Percentiles rank a stretch among this genome's conserved stretches.
phyloP scores from a whole-genome alignment of 1,284 basidiomycete genomes.

The Cerrena zonata region DNA sequence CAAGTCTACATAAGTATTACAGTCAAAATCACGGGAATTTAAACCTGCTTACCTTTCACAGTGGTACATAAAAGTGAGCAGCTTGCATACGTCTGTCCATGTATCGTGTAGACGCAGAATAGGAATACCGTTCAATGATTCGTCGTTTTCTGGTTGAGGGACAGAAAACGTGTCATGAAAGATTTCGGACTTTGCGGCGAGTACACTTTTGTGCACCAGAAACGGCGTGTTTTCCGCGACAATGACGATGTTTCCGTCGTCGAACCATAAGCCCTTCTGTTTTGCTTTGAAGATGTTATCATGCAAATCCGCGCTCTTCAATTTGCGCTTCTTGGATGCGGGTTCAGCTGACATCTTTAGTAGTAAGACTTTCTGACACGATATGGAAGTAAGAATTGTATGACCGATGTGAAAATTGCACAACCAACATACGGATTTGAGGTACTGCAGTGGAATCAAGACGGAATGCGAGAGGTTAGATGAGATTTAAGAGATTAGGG shows the following conservation, averaged over 20 bases:
- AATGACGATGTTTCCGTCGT: slow-evolving; percentile 7
- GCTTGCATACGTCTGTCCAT: background rate
- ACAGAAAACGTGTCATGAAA: slow-evolving; percentile 11
- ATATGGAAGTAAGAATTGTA: too few species aligned
- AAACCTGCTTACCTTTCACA: background rate
- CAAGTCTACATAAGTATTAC: background rate
- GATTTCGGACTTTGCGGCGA: slow-evolving; percentile 8
- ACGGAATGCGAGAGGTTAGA: too few species aligned
- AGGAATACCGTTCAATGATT: background rate
- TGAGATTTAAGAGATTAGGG: too few species aligned
- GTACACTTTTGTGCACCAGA: slow-evolving; percentile 9
- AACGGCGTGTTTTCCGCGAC: background rate
- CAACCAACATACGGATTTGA: too few species aligned
- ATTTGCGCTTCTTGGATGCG: background rate
- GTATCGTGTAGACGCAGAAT: background rate
- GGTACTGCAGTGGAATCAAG: too few species aligned
- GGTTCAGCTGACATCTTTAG: too few species aligned
- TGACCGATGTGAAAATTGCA: too few species aligned
- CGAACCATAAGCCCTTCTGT: background rate
- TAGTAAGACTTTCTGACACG: too few species aligned
- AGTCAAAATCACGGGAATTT: background rate
- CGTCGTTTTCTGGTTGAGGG: slow-evolving; percentile 3
- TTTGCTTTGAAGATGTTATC: background rate
- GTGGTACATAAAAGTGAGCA: background rate
- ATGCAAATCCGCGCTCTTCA: background rate